These are phyloP conservation scores for Pinus albicaulis DNA, from an alignment of 75 land plant genomes.

Conservation along the genomic window DNA sequence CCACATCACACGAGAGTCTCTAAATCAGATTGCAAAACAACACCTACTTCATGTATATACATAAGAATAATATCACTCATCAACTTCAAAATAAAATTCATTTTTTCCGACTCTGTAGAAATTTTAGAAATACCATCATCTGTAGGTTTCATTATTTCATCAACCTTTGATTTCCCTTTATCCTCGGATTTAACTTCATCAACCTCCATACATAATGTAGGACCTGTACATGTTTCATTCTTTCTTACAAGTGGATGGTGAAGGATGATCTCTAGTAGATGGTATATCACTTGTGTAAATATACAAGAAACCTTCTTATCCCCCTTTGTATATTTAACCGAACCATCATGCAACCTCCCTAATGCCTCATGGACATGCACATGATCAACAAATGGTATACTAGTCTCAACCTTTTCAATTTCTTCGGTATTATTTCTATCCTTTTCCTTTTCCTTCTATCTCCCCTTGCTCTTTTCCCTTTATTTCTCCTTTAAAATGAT, in stretches of 20 bases:
- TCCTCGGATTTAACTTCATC: slow-evolving; percentile 59
- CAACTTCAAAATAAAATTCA: slow-evolving; percentile 73
- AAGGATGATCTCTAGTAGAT: slow-evolving; percentile 79
- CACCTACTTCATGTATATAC: slow-evolving; percentile 24
- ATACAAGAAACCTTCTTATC: slow-evolving; percentile 71
- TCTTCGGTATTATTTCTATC: too few species aligned
- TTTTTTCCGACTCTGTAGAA: slow-evolving; percentile 65
- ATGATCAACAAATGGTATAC: too few species aligned
- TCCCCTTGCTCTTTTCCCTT: slow-evolving; percentile 37
- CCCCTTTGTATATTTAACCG: slow-evolving; percentile 46
- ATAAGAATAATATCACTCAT: slow-evolving; percentile 77
- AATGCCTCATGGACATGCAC: too few species aligned
- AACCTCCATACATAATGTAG: slow-evolving; percentile 61
- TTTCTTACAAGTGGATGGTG: slow-evolving; percentile 40
- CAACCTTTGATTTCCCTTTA: slow-evolving; percentile 83
- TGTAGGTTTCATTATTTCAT: slow-evolving; percentile 19
- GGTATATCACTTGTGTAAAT: slow-evolving; percentile 77
- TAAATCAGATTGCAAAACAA: too few species aligned
- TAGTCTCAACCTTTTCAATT: too few species aligned
- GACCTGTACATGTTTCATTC: slow-evolving; percentile 23
- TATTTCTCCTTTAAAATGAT: slow-evolving; percentile 84
- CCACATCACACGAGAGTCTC: too few species aligned
- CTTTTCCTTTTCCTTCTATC: neutral
- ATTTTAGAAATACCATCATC: slow-evolving; percentile 32
- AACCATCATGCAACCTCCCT: slow-evolving; percentile 28